These are phyloP conservation scores for Gossypium sturtianum DNA, from an alignment of 345 rosid genomes.

Conservation along the genomic window DNA sequence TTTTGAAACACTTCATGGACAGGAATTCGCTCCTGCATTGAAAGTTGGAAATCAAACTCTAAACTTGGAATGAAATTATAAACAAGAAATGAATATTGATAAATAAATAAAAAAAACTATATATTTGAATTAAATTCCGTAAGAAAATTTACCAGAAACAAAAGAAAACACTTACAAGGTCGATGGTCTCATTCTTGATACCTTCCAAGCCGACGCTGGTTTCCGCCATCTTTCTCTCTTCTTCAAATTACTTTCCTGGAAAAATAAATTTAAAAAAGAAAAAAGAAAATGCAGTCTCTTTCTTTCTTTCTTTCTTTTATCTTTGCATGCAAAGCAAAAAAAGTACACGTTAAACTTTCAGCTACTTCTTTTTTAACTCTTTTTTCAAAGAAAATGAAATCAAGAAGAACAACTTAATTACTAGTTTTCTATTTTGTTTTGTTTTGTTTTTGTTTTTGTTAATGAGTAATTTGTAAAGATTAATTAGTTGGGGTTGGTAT, in stretches of 20 bases:
- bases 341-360: background rate
- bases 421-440: background rate
- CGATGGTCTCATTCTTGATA: slow-evolving; percentile 61
- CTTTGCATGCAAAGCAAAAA: slow-evolving; percentile 3
- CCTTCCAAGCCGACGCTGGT: slow-evolving; percentile 43
- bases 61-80: no score
- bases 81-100: no score
- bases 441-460: background rate
- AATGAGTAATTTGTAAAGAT: background rate
- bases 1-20: slow-evolving; percentile 82
- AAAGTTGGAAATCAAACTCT: background rate
- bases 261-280: background rate
- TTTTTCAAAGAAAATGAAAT: background rate
- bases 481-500: background rate
- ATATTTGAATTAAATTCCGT: background rate
- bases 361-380: background rate
- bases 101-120: no score
- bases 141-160: background rate
- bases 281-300: background rate
- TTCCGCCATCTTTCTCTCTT: slow-evolving; percentile 23
- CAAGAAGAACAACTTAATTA: background rate
- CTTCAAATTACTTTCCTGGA: background rate
- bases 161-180: slow-evolving; percentile 34
- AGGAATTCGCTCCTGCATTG: slow-evolving; percentile 68
- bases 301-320: background rate